Evolutionary conservation across 345 rosid genomes (phyloP), one percentile per base, ranked within the genome.

Genomic region (Gossypium mustelinum): DNA sequence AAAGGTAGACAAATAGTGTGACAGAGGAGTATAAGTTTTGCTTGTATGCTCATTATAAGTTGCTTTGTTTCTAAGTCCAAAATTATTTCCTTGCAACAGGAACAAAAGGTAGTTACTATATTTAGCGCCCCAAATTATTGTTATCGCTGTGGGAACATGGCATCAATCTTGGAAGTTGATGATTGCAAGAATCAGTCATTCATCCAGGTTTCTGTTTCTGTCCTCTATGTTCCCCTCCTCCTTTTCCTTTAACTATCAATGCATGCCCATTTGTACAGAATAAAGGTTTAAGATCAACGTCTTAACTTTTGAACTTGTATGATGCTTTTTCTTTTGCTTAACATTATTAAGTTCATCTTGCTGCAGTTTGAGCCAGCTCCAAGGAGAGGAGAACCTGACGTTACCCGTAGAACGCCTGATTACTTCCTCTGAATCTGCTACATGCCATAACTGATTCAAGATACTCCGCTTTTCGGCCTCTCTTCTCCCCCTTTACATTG

Each of bases 141-240:
- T 82, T 95, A 95, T 74, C 99, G 99, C 63, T 95, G 99, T 80
- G 99, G 99, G 74, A 95, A 95, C 89, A 95, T 95, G 99, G 99
- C 99, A 71, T 95, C 99, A 4, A 93, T 95, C 80, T 83, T 95
- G 81, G 99, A 95, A 86, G 99, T 95, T 43, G 99, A 95, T 72
- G 97, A 95, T 85, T 91, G 90, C 96, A 86, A 86, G 78, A 87
- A 83, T 76, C 98, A 95, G 78, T 86, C 94, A 7, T 95, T 95
- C 86, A 93, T 91, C 76, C 98, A 95, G 99, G 99, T 95, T n/a
- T 76, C 4, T 44, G 4, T 73, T 60, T 45, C 17, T 68, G 41
- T 12, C 60, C 61, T 16, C 56, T 29, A 24, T 54, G 29, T 77
- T 76, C 3, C 43, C 16, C 60, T 58, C 61, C 68, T 9, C n/a